These are phyloP conservation scores for Cenchrus purpureus DNA, from an alignment of 176 grass and related monocot genomes.

Conservation along the genomic window DNA sequence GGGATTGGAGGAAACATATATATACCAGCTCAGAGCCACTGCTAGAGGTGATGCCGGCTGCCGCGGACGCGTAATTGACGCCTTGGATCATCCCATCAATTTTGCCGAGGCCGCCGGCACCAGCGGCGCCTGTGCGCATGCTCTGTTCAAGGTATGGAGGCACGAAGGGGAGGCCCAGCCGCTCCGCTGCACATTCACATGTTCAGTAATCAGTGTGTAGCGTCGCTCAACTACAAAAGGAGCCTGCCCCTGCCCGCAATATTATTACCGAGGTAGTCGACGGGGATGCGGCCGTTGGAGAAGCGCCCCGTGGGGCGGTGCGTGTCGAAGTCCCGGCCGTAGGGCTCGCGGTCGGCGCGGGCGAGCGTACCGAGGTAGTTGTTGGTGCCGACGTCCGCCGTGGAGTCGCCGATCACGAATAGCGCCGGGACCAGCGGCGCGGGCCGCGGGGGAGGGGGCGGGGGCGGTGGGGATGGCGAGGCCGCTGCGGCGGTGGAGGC, in stretches of 20 bases:
- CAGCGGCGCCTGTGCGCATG: conserved; percentile 38
- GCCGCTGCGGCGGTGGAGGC: not conserved
- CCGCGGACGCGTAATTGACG: conserved; percentile 55
- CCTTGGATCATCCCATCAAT: conserved; percentile 24
- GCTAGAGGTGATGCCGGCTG: conserved; percentile 63
- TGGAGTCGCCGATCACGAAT: conserved; percentile 85
- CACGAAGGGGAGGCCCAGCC: conserved; percentile 73
- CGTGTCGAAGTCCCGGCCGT: conserved; percentile 80
- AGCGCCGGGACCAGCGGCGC: conserved; percentile 62
- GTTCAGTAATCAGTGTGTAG: too few species aligned
- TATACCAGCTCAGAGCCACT: conserved; percentile 73
- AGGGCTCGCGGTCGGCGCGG: conserved; percentile 67
- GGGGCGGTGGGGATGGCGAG: not conserved
- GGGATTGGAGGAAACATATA: not conserved
- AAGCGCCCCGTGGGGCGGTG: conserved; percentile 76
- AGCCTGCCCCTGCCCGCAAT: not conserved
- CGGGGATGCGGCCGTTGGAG: conserved; percentile 84
- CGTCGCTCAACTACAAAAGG: too few species aligned
- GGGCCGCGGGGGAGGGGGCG: not conserved
- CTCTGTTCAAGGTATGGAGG: conserved; percentile 65
- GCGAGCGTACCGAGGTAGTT: conserved; percentile 79
- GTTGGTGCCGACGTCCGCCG: conserved; percentile 86
- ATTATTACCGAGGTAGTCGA: conserved; percentile 74
- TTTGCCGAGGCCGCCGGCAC: not conserved
- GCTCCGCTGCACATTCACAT: conserved; percentile 46